These are phyloP conservation scores for Chiua virens DNA, from an alignment of 768 basidiomycete species.

Conservation along the genomic window DNA sequence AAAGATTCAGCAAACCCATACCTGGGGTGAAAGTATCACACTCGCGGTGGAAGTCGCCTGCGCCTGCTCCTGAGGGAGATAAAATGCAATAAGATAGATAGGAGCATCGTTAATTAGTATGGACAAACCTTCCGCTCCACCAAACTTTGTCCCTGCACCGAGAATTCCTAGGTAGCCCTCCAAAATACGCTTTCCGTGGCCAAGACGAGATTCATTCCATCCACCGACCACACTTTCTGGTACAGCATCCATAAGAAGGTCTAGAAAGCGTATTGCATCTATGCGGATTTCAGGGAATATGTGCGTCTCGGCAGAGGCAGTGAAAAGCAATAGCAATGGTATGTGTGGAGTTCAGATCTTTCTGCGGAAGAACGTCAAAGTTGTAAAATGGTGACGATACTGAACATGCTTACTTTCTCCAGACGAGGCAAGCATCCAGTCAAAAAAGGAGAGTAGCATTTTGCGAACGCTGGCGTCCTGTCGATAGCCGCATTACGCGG, in stretches of 20 bases:
- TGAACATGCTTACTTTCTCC: slow-evolving; percentile 45
- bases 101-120: not conserved
- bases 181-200: slow-evolving; percentile 63
- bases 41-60: slow-evolving; percentile 61
- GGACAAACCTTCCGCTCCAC: slow-evolving; percentile 51
- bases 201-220: slow-evolving; percentile 56
- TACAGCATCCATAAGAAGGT: slow-evolving; percentile 68
- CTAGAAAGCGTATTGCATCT: slow-evolving; percentile 81
- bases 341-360: slow-evolving; percentile 73
- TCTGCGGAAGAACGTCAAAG: slow-evolving; percentile 40
- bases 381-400: not conserved
- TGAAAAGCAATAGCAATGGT: slow-evolving; percentile 75
- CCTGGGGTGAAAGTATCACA: slow-evolving; percentile 62
- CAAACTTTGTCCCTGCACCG: slow-evolving; percentile 63
- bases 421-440: slow-evolving; percentile 72
- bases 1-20: slow-evolving; percentile 27
- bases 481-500: not conserved
- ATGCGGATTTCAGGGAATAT: slow-evolving; percentile 95
- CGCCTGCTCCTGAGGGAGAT: slow-evolving; percentile 21
- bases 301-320: slow-evolving; percentile 87
- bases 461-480: slow-evolving; percentile 84
- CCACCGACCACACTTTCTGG: slow-evolving; percentile 66
- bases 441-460: slow-evolving; percentile 61
- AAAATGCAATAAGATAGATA: not conserved
- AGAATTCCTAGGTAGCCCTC: slow-evolving; percentile 83